Evolutionary conservation across 129 eudicot genomes (phyloP).

Genomic region (Saussurea involucrata): DNA sequence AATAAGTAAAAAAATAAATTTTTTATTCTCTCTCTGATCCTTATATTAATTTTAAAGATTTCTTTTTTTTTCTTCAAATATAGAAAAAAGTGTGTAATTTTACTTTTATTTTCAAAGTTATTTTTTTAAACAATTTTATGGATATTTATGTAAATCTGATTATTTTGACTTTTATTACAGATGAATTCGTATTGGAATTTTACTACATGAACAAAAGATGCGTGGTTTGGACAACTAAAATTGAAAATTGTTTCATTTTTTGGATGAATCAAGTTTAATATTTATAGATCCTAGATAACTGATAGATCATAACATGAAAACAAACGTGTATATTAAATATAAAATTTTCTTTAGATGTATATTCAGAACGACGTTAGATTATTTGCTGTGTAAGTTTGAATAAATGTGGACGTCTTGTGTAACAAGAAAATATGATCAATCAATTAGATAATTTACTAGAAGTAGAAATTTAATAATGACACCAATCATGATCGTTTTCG

Average conservation of each 20-base stretch:
- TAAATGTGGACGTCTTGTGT: background rate
- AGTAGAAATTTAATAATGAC: background rate
- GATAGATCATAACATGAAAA: background rate
- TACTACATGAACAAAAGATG: background rate
- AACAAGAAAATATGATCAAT: background rate
- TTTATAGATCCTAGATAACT: background rate
- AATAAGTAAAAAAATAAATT: background rate
- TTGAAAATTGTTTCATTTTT: too few relatives aligned
- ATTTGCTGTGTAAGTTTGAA: background rate
- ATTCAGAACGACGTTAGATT: background rate
- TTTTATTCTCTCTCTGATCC: background rate
- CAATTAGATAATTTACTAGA: background rate
- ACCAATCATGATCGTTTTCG: background rate
- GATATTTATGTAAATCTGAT: background rate
- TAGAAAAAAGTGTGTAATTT: background rate
- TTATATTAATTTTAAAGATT: background rate
- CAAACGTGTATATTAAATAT: background rate
- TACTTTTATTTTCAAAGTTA: background rate
- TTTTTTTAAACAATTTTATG: background rate
- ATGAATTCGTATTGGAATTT: background rate
- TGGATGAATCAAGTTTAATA: background rate
- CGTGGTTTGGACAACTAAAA: background rate
- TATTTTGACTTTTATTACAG: background rate
- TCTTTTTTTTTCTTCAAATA: background rate
- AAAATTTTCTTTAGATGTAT: background rate